Conservation (phyloP, 257 asterid species). For the Gentiana dahurica region DNA sequence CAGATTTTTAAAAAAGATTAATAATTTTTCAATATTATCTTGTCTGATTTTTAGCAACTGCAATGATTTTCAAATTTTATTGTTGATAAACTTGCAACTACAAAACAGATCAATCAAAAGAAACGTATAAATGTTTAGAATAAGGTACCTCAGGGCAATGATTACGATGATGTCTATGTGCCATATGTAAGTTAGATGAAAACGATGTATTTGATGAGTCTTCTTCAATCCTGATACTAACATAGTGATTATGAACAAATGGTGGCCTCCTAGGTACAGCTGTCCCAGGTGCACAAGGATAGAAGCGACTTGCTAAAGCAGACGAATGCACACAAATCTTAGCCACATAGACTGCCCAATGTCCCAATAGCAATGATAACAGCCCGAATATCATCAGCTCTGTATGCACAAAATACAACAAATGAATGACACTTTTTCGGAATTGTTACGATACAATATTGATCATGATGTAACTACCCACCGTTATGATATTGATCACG, state of each 20-base stretch:
- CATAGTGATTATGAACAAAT: constrained; percentile 8
- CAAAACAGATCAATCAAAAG: neutral
- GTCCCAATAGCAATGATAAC: constrained; percentile 88
- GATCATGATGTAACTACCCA: too few species aligned
- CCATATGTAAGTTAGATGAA: constrained; percentile 22
- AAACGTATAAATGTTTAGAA: neutral
- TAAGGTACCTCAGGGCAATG: constrained; percentile 58
- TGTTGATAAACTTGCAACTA: too few species aligned
- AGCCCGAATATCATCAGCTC: constrained; percentile 93
- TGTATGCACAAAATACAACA: constrained; percentile 22
- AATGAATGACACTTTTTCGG: too few species aligned
- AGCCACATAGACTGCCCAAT: constrained; percentile 68
- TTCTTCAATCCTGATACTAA: constrained; percentile 14
- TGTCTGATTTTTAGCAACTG: too few species aligned
- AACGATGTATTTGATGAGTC: constrained; percentile 29
- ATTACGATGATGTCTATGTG: constrained; percentile 19
- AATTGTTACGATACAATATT: too few species aligned
- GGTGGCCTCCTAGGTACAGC: constrained; percentile 8
- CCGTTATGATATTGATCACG: too few species aligned
- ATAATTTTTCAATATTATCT: neutral
- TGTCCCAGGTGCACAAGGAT: constrained; percentile 54
- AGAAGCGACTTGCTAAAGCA: constrained; percentile 62
- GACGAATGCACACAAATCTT: constrained; percentile 83
- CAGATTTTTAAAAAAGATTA: neutral
- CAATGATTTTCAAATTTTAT: neutral